Evolutionary conservation across 1,284 basidiomycete species (phyloP).

Genomic region (Cystobasidium sp.): DNA sequence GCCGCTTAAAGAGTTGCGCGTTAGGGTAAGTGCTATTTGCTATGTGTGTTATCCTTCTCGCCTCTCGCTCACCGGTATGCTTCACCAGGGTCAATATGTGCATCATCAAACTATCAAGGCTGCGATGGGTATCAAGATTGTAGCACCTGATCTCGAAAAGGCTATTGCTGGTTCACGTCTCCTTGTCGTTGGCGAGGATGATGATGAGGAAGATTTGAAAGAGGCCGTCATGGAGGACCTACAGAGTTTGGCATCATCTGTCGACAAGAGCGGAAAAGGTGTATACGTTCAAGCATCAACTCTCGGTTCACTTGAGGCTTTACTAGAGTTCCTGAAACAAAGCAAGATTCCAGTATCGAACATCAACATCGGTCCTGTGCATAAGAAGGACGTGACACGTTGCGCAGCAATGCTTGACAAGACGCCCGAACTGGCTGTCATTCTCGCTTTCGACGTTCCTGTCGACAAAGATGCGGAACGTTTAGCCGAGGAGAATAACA

Average conservation of each 20-base stretch:
- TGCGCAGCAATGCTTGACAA: conserved; percentile 93
- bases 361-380: conserved; percentile 97
- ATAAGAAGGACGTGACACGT: conserved; percentile 94
- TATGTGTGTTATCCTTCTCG: neutral
- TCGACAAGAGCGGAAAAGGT: conserved; percentile 92
- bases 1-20: conserved; percentile 90
- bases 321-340: conserved; percentile 91
- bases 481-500: conserved; percentile 89
- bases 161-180: conserved; percentile 98
- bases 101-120: conserved; percentile 99
- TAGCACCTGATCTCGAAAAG: conserved; percentile 94
- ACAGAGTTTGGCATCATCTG: conserved; percentile 83
- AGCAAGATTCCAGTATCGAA: conserved; percentile 93
- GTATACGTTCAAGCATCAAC: conserved; percentile 98
- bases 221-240: conserved; percentile 98
- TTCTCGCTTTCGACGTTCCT: conserved; percentile 94
- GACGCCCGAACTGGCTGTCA: conserved; percentile 91
- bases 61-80: neutral
- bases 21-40: conserved; percentile 69
- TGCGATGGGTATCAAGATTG: conserved; percentile 94
- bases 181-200: conserved; percentile 87
- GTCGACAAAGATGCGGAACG: conserved; percentile 88
- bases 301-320: conserved; percentile 93
- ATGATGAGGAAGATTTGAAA: conserved; percentile 91
- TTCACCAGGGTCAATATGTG: conserved; percentile 82